Evolutionary conservation across 441 rosid species (phyloP).

Genomic region (Cnidoscolus chayamansa): DNA sequence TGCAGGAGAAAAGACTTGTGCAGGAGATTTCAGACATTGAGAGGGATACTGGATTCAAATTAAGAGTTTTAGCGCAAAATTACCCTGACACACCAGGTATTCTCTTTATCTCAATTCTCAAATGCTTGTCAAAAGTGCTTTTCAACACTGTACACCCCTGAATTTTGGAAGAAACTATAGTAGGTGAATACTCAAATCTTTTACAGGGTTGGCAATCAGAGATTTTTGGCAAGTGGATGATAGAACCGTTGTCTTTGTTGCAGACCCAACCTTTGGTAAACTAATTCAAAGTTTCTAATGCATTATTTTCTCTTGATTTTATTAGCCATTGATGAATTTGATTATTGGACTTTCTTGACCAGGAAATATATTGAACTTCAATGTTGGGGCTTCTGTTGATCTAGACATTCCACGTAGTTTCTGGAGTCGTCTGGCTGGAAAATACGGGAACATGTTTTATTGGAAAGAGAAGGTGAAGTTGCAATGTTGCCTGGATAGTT

Average conservation of each 20-base stretch:
- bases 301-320: constrained; percentile 6
- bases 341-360: constrained; percentile 16
- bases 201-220: constrained; percentile 69
- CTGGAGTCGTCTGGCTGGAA: constrained; percentile 86
- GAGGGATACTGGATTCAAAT: constrained; percentile 75
- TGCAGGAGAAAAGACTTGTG: constrained; percentile 70
- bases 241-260: constrained; percentile 80
- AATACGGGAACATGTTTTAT: constrained; percentile 77
- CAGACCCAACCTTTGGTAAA: constrained; percentile 89
- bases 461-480: constrained; percentile 57
- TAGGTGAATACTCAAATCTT: not conserved
- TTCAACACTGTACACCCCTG: not conserved
- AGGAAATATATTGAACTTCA: constrained; percentile 59
- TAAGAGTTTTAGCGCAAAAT: constrained; percentile 81
- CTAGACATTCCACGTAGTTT: constrained; percentile 67
- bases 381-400: constrained; percentile 69
- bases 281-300: constrained; percentile 2
- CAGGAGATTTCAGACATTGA: constrained; percentile 64
- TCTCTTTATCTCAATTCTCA: not conserved
- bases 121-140: not conserved
- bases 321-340: constrained; percentile 15
- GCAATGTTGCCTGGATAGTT: not conserved
- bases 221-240: constrained; percentile 90
- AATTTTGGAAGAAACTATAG: not conserved
- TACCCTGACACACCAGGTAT: constrained; percentile 89